Evolutionary conservation across 768 basidiomycete species (phyloP).

Genomic region (Pleurotus eryngii): DNA sequence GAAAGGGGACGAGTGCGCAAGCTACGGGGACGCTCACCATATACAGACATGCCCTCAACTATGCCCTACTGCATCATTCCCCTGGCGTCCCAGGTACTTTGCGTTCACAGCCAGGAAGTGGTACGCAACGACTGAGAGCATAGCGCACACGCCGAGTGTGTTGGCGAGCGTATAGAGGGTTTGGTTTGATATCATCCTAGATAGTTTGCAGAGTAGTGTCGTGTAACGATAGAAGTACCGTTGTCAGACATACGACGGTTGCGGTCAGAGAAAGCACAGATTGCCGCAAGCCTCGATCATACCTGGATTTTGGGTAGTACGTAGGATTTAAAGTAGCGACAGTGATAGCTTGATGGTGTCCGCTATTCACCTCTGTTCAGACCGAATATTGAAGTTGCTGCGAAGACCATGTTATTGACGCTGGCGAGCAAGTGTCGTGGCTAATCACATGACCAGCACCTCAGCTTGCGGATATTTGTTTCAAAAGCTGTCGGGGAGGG

Average conservation of each 20-base stretch:
- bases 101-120: constrained; percentile 89
- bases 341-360: too few species aligned
- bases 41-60: background rate
- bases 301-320: too few species aligned
- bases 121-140: constrained; percentile 85
- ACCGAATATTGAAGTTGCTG: too few species aligned
- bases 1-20: too few species aligned
- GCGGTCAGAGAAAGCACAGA: too few species aligned
- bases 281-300: too few species aligned
- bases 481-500: constrained; percentile 16
- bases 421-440: constrained; percentile 5
- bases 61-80: background rate
- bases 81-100: constrained; percentile 8
- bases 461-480: constrained; percentile 19
- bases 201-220: background rate
- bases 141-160: constrained; percentile 77
- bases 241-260: constrained; percentile 3
- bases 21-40: too few species aligned
- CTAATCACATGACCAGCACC: constrained; percentile 27
- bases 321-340: too few species aligned
- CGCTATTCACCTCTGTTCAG: too few species aligned
- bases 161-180: constrained; percentile 84
- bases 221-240: too few species aligned
- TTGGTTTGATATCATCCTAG: constrained; percentile 71
- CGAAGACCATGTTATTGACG: background rate